phyloP scores from a whole-genome alignment of 805 yeast species.

The Tetrapisispora taiwanensis region DNA sequence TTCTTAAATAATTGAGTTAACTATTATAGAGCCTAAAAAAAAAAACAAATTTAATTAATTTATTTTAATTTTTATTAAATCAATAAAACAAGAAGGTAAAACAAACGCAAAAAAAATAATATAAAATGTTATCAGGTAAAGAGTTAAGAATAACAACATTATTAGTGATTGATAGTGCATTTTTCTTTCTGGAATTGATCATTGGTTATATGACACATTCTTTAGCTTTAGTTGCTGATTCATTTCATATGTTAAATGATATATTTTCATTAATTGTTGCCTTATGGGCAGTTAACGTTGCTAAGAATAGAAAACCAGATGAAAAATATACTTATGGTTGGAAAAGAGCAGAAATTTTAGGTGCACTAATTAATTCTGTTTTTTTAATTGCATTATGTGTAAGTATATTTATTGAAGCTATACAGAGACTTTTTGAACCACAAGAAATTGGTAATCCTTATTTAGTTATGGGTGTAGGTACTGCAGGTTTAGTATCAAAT shows the following conservation, averaged over 20 bases:
- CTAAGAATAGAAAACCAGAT: constrained; percentile 71
- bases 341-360: constrained; percentile 95
- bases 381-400: constrained; percentile 86
- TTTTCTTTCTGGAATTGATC: constrained; percentile 76
- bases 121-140: constrained; percentile 29
- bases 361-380: constrained; percentile 90
- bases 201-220: constrained; percentile 90
- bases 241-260: constrained; percentile 96
- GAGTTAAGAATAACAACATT: constrained; percentile 65
- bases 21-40: too few species aligned
- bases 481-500: constrained; percentile 74
- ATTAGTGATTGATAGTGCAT: constrained; percentile 63
- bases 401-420: constrained; percentile 83
- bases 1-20: too few species aligned
- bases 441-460: constrained; percentile 73
- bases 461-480: constrained; percentile 72
- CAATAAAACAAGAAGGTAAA: too few species aligned
- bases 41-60: too few species aligned
- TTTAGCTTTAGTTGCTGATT: constrained; percentile 87
- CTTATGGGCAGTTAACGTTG: constrained; percentile 90
- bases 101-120: too few species aligned
- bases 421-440: constrained; percentile 79
- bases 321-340: constrained; percentile 92
- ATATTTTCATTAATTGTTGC: constrained; percentile 84
- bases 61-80: too few species aligned